Base-by-base conservation (phyloP, 208 protist species). In the Crithidia sp. region DNA sequence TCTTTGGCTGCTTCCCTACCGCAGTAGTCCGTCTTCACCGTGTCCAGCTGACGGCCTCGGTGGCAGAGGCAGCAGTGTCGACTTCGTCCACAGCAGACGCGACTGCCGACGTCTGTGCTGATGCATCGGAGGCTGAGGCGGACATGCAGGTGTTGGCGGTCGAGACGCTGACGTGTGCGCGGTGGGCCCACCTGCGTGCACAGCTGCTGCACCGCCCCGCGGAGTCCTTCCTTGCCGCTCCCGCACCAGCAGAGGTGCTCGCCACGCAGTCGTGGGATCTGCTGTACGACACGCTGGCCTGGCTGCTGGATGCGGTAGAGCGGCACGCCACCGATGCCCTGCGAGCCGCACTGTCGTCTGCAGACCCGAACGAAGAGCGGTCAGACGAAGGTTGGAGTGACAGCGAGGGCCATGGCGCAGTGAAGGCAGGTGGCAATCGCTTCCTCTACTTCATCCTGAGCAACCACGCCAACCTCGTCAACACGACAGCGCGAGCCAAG, bases 1-100 rank as follows among this genome's bases (percentile, higher is more conserved):
- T 91, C 19, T 82, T 95, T 56, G 74, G 76, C 47, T 91, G 85
- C 67, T 90, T 86, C 72, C 90, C 90, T 0, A 69, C 36, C 7
- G 87, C 87, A 1, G 58, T 63, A 10, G 77, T 90, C 36, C 79
- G 72, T 13, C 74, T 95, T 12, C 83, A 91, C 53, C 79, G 83
- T 12, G 79, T 95, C 17, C 81, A 89, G 59, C 81, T 88, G 63
- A 36, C 16, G 63, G 16, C 52, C 49, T 10, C 28, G 83, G 37
- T 3, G 28, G 63, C 12, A n/a, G 17, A 14, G 44, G 0, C 47
- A 40, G 12, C 49, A 5, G 6, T 63, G 6, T 12, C 6, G 17
- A 7, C 58, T 2, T n/a, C 17, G 19, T 36, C 37, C 39, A 50
- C 6, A 36, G 28, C 28, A 28, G 28, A 28, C 28, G 28, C 28